Conservation (phyloP, 1,284 basidiomycete species). For the Sutorius eximius region DNA sequence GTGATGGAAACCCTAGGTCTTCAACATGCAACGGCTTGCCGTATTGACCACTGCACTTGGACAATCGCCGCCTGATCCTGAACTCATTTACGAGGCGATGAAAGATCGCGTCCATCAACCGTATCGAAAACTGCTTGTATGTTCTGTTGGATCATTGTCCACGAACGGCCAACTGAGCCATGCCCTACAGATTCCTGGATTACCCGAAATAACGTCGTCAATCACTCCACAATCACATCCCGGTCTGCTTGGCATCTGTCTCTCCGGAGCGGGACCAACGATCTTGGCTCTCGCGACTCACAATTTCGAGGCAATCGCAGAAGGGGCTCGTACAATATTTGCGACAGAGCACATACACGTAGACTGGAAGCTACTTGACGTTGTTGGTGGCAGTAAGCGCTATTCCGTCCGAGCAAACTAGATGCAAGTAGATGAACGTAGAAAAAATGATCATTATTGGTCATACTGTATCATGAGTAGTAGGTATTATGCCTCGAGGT, state of each 20-base stretch:
- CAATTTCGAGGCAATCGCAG: slow-evolving; percentile 81
- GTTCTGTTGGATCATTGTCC: slow-evolving; percentile 27
- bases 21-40: slow-evolving; percentile 95
- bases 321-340: slow-evolving; percentile 79
- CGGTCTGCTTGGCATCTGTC: slow-evolving; percentile 93
- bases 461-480: slow-evolving; percentile 16
- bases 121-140: slow-evolving; percentile 84
- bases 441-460: slow-evolving; percentile 23
- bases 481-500: slow-evolving; percentile 27
- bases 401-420: slow-evolving; percentile 18
- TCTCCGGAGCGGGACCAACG: slow-evolving; percentile 97
- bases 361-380: slow-evolving; percentile 74
- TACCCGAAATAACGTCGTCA: slow-evolving; percentile 85
- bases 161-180: neutral
- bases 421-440: slow-evolving; percentile 4
- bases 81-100: slow-evolving; percentile 98
- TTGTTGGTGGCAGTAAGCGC: slow-evolving; percentile 54
- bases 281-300: slow-evolving; percentile 94
- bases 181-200: slow-evolving; percentile 82
- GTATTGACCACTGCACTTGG: slow-evolving; percentile 97
- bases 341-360: slow-evolving; percentile 72
- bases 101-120: slow-evolving; percentile 98
- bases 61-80: slow-evolving; percentile 87
- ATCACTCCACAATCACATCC: slow-evolving; percentile 90
- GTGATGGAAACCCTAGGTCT: slow-evolving; percentile 63